Percentiles rank a stretch among this genome's conserved stretches.
Evolutionary conservation across 2,329 filamentous ascomycete genomes (phyloP).

Genomic region (Fusarium chuoi): DNA sequence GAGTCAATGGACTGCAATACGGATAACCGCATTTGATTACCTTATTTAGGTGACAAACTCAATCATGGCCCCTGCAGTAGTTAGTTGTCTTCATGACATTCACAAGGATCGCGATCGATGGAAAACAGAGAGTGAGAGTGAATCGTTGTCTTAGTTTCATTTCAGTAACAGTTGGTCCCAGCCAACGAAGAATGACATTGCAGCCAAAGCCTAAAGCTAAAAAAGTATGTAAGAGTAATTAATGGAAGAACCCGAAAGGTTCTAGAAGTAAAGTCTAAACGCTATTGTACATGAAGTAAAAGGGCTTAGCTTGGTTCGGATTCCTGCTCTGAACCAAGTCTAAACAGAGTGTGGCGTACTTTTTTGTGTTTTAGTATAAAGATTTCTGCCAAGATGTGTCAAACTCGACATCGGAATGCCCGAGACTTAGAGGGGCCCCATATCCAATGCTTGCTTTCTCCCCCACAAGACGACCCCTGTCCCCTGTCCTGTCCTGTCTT

Average conservation of each 20-base stretch:
- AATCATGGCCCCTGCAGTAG: background rate
- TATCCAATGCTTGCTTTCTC: background rate
- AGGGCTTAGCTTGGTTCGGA: conserved; percentile 5
- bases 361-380: background rate
- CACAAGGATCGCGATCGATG: background rate
- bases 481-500: too few relatives aligned
- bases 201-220: background rate
- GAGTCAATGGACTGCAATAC: background rate
- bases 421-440: background rate
- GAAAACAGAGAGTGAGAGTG: background rate
- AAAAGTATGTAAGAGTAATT: background rate
- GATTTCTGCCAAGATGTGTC: background rate
- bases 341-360: conserved; percentile 10
- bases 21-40: background rate
- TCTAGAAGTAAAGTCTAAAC: conserved; percentile 23
- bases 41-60: background rate
- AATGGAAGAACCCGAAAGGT: background rate
- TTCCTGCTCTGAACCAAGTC: conserved; percentile 1
- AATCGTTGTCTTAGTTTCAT: conserved; percentile 2
- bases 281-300: conserved; percentile 9
- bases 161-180: background rate
- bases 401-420: background rate
- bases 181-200: background rate
- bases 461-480: background rate
- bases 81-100: background rate